Evolutionary conservation across 805 yeast genomes (phyloP), one percentile per base, ranked within the genome.

Genomic region (Clavispora phyllophila): DNA sequence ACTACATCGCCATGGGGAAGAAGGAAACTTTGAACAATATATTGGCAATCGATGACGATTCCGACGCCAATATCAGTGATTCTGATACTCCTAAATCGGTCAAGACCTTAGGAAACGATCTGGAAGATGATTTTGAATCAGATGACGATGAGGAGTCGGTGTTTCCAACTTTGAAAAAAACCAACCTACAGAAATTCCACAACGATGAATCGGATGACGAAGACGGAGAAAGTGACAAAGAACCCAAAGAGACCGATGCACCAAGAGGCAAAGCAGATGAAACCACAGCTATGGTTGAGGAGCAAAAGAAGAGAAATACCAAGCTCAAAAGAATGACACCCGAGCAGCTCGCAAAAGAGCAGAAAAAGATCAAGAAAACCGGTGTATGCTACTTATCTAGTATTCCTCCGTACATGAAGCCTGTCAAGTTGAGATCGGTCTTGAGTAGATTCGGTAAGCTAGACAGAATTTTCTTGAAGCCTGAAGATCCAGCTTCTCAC

Each of bases 341-440:
- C 7, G 74, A 74, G 36, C 78, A 78, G 48, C 60, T 81, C n/a
- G 75, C 59, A 5, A 66, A 79, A 57, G 77, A 76, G 46, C 73
- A 76, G 47, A 74, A 74, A 51, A 76, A 75, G 51, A 72, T 77
- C 28, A 78, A 74, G 47, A 81, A 77, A 53, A 82, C 96, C 0
- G 99, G 99, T 5, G 96, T 93, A 2, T 83, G 95, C n/a, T 93
- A 93, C 54, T 63, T 93, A 3, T 89, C 97, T 0, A 77, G 83
- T 39, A 78, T 93, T 9, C 99, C 99, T 0, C 99, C 99, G 20
- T 93, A 85, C 59, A 93, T 93, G 99, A 90, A 90, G 60, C 98
- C 99, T 1, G 79, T 84, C 2, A 93, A 89, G 60, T 70, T 93
- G 65, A 75, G 95, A 54, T 93, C 89, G 40, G 76, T 93, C 10